These are phyloP conservation scores for Fusarium sp. DNA, from an alignment of 2,329 filamentous ascomycete species.

Conservation along the genomic window DNA sequence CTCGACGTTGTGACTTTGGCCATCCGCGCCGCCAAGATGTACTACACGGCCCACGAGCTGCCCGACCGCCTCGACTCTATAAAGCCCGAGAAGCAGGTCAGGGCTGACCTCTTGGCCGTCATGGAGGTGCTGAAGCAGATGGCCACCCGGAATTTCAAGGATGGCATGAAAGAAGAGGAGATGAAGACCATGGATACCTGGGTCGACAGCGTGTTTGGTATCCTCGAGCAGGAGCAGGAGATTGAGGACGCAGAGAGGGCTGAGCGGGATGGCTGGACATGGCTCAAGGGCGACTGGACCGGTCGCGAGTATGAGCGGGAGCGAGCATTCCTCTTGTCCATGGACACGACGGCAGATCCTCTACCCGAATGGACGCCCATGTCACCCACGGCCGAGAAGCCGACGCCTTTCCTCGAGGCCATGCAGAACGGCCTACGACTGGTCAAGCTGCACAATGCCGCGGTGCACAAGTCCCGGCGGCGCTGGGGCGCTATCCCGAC, in stretches of 20 bases:
- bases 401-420: slow-evolving; percentile 75
- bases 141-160: slow-evolving; percentile 84
- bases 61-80: slow-evolving; percentile 86
- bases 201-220: slow-evolving; percentile 78
- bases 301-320: slow-evolving; percentile 79
- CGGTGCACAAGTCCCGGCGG: slow-evolving; percentile 82
- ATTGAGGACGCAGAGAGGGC: slow-evolving; percentile 75
- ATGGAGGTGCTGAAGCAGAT: slow-evolving; percentile 92
- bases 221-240: slow-evolving; percentile 78
- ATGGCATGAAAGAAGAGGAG: slow-evolving; percentile 82
- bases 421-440: slow-evolving; percentile 82
- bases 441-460: slow-evolving; percentile 87
- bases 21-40: slow-evolving; percentile 94
- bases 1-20: slow-evolving; percentile 92
- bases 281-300: slow-evolving; percentile 80
- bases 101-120: slow-evolving; percentile 81
- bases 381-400: slow-evolving; percentile 53
- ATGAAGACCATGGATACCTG: slow-evolving; percentile 76
- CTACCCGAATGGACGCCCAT: slow-evolving; percentile 73
- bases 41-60: slow-evolving; percentile 91
- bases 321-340: slow-evolving; percentile 78
- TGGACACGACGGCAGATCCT: slow-evolving; percentile 66
- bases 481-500: slow-evolving; percentile 88
- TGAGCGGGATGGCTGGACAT: slow-evolving; percentile 78
- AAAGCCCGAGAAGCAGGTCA: slow-evolving; percentile 84